phyloP scores from a whole-genome alignment of 1,284 basidiomycete species.

The Ganoderma meredithae region DNA sequence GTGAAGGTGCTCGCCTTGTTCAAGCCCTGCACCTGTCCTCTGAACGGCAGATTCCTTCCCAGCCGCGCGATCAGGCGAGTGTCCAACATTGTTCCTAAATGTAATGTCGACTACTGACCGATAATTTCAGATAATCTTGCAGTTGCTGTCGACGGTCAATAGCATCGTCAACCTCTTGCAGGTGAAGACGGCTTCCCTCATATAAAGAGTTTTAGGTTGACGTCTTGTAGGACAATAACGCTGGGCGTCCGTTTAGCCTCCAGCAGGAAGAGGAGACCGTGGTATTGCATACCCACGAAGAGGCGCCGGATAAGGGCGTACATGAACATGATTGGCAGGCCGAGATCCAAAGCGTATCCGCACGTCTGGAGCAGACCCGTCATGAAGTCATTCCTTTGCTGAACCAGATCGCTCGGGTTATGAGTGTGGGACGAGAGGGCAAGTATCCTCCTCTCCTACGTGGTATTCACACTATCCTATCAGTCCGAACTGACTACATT shows the following conservation, averaged over 20 bases:
- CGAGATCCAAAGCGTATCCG: slow-evolving; percentile 68
- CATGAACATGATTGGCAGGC: slow-evolving; percentile 75
- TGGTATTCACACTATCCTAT: background rate
- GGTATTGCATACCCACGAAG: slow-evolving; percentile 71
- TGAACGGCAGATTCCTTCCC: no score
- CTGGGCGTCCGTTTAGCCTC: slow-evolving; percentile 61
- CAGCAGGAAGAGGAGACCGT: slow-evolving; percentile 81
- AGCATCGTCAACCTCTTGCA: slow-evolving; percentile 66
- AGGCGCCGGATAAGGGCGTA: slow-evolving; percentile 67
- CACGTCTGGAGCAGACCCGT: slow-evolving; percentile 64
- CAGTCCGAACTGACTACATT: background rate
- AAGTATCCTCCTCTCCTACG: background rate
- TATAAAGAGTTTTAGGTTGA: slow-evolving; percentile 1
- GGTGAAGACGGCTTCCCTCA: slow-evolving; percentile 46
- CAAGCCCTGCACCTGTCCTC: no score
- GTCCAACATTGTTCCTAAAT: slow-evolving; percentile 30
- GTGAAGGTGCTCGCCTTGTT: no score
- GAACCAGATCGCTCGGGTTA: slow-evolving; percentile 40
- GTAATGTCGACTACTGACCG: background rate
- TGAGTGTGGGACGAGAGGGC: slow-evolving; percentile 29
- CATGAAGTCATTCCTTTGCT: slow-evolving; percentile 51
- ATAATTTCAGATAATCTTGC: slow-evolving; percentile 56
- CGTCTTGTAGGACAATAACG: slow-evolving; percentile 72
- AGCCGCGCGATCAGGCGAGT: slow-evolving; percentile 38
- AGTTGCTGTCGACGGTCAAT: slow-evolving; percentile 60